Conservation (phyloP, 257 asterid genomes). For the Solanum microdontum region DNA sequence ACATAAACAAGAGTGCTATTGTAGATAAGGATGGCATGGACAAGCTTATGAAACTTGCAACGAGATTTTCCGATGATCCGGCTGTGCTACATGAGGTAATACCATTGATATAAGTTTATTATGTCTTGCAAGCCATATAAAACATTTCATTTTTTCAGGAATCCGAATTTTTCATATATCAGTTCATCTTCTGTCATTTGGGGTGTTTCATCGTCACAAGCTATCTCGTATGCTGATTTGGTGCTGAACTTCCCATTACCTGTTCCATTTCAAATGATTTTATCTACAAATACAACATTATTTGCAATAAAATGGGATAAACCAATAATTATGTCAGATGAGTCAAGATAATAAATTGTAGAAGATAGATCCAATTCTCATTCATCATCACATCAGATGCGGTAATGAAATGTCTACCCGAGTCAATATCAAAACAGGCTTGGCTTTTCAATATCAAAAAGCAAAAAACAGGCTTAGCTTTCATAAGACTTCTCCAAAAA, state of each 20-base stretch:
- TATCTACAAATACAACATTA: background rate
- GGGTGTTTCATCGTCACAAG: background rate
- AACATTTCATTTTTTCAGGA: background rate
- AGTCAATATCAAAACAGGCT: background rate
- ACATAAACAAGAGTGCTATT: slow-evolving; percentile 60
- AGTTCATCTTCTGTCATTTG: background rate
- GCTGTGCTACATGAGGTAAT: slow-evolving; percentile 75
- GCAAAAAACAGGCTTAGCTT: background rate
- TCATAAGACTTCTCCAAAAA: background rate
- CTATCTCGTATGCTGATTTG: background rate
- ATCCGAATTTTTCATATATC: background rate
- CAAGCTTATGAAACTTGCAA: slow-evolving; percentile 61
- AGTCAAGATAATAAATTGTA: background rate
- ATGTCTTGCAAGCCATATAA: background rate
- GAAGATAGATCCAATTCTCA: background rate
- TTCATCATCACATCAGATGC: background rate
- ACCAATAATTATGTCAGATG: background rate
- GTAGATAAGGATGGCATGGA: slow-evolving; percentile 72
- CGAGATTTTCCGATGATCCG: slow-evolving; percentile 66
- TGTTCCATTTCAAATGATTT: background rate
- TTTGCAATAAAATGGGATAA: background rate
- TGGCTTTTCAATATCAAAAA: background rate
- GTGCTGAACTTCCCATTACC: background rate
- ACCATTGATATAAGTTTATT: background rate
- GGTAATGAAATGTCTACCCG: background rate